A percentile compares a stretch with the other conserved stretches of the same genome.
These are phyloP conservation scores for Dioscorea zingiberensis DNA, from an alignment of 106 monocot species.

Conservation along the genomic window DNA sequence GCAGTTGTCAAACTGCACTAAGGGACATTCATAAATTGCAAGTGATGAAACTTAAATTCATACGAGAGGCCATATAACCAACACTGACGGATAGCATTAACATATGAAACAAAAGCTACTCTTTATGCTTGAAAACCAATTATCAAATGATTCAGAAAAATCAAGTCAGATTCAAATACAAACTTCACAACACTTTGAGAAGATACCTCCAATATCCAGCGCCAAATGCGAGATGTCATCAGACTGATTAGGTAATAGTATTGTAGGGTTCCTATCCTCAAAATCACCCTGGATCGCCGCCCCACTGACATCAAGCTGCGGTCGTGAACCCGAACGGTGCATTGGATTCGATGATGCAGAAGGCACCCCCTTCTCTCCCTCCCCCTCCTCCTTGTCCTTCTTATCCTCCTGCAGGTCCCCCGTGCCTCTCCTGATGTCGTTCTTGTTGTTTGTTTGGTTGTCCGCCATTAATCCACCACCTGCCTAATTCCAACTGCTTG, in stretches of 20 bases:
- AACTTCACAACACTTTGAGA: too few relatives aligned
- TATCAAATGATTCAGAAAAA: too few relatives aligned
- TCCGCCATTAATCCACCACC: conserved; percentile 39
- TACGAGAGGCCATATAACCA: too few relatives aligned
- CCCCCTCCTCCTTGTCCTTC: neutral
- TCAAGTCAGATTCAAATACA: too few relatives aligned
- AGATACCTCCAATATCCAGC: conserved; percentile 83
- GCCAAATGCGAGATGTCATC: conserved; percentile 95
- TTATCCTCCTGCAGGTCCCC: neutral
- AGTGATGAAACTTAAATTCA: too few relatives aligned
- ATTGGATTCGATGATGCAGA: conserved; percentile 15
- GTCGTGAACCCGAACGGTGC: conserved; percentile 76
- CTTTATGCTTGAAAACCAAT: too few relatives aligned
- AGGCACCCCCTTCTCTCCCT: conserved; percentile 23
- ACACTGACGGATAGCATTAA: too few relatives aligned
- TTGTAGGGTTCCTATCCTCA: conserved; percentile 89
- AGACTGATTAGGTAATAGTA: conserved; percentile 90
- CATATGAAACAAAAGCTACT: too few relatives aligned
- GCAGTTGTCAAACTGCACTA: too few relatives aligned
- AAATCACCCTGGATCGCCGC: conserved; percentile 84
- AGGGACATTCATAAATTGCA: too few relatives aligned
- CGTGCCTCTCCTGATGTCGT: neutral
- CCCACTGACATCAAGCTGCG: conserved; percentile 76
- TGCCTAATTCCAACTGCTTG: conserved; percentile 2
- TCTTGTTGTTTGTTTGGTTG: conserved; percentile 9